Percentiles rank a stretch among this genome's conserved stretches.
Evolutionary conservation across 257 asterid genomes (phyloP).

Genomic region (Cruciata laevipes): DNA sequence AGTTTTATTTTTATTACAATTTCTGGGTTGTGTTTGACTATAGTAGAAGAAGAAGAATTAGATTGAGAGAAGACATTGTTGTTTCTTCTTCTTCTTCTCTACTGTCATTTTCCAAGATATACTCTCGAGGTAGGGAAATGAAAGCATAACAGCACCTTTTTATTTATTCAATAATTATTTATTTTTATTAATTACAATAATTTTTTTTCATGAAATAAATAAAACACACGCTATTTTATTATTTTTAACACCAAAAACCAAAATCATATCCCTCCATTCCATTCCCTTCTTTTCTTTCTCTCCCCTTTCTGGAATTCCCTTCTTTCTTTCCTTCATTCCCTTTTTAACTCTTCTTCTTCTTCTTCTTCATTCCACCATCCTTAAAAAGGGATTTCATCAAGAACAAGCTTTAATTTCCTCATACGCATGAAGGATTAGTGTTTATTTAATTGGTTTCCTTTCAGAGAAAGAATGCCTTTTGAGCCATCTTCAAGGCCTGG

Average conservation of each 20-base stretch:
- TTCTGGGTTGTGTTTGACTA: constrained; percentile 37
- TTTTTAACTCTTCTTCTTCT: constrained; percentile 22
- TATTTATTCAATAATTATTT: constrained; percentile 2
- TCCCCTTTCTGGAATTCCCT: constrained; percentile 31
- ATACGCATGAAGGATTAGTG: constrained; percentile 1
- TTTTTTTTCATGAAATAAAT: too few relatives aligned
- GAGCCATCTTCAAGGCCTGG: constrained; percentile 33
- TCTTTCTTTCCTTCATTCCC: constrained; percentile 16
- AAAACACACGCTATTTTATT: not conserved
- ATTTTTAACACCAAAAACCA: constrained; percentile 9
- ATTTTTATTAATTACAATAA: not conserved
- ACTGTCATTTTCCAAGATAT: constrained; percentile 89
- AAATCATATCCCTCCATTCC: constrained; percentile 8
- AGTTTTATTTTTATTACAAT: constrained; percentile 12
- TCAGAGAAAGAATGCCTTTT: constrained; percentile 30
- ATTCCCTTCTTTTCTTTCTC: not conserved
- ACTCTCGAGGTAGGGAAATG: constrained; percentile 53
- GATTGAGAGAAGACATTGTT: constrained; percentile 44
- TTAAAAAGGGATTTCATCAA: not conserved
- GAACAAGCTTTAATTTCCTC: constrained; percentile 9
- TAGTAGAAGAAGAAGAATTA: constrained; percentile 8
- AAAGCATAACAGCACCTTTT: constrained; percentile 1
- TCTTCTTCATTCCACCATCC: constrained; percentile 7
- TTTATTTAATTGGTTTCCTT: not conserved
- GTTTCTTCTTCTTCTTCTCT: constrained; percentile 25